phyloP scores from a whole-genome alignment of 495 filamentous ascomycete species.

The Aspergillus bertholletiae region DNA sequence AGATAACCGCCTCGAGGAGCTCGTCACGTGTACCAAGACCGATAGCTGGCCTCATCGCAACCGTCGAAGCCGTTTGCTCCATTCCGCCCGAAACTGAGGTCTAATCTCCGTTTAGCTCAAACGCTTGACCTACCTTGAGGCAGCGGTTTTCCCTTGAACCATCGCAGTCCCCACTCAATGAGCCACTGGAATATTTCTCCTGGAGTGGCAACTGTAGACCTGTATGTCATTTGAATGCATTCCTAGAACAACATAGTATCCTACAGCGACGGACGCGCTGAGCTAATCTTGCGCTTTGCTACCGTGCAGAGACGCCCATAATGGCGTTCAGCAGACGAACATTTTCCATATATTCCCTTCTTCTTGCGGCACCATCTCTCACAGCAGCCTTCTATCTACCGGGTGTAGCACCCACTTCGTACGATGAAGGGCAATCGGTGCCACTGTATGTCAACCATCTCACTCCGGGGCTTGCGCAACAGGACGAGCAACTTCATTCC shows the following conservation, averaged over 20 bases:
- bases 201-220: constrained; percentile 18
- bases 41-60: constrained; percentile 18
- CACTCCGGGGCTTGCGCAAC: constrained; percentile 72
- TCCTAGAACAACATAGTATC: constrained; percentile 9
- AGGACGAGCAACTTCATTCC: constrained; percentile 78
- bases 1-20: too few species aligned
- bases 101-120: background rate
- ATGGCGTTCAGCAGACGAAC: constrained; percentile 39
- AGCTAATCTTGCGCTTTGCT: constrained; percentile 14
- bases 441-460: constrained; percentile 89
- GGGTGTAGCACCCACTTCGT: constrained; percentile 91
- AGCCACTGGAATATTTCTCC: constrained; percentile 4
- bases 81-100: background rate
- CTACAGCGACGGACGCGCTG: constrained; percentile 12
- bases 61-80: background rate
- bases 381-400: constrained; percentile 89
- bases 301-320: constrained; percentile 18
- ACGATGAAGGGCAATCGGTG: constrained; percentile 70
- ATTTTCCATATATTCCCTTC: constrained; percentile 23
- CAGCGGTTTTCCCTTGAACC: background rate
- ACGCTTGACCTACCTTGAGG: background rate
- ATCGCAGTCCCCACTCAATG: constrained; percentile 6
- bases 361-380: constrained; percentile 41
- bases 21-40: constrained; percentile 19
- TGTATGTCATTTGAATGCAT: constrained; percentile 13